Evolutionary conservation across 352 stramenopile genomes (phyloP).

Genomic region (Globisporangium paddicum): DNA sequence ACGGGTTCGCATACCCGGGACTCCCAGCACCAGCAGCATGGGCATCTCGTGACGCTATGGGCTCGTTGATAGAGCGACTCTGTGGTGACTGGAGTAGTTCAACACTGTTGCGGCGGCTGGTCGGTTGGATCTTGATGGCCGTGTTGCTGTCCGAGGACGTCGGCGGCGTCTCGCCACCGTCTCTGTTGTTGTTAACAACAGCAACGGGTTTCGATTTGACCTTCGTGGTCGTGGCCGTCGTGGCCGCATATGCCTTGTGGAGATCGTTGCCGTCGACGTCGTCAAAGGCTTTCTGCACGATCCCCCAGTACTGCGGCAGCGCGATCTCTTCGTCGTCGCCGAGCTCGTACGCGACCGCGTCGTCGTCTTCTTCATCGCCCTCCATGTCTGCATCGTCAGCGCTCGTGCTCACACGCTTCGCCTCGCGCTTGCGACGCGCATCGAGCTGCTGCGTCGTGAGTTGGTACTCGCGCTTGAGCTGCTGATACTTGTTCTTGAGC

Average conservation of each 20-base stretch:
- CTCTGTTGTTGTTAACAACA: not conserved
- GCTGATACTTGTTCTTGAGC: conserved; percentile 17
- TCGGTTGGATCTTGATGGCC: not conserved
- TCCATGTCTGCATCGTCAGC: not conserved
- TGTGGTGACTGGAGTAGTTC: not conserved
- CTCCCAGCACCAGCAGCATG: no score
- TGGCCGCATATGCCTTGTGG: not conserved
- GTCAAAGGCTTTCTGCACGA: conserved; percentile 2
- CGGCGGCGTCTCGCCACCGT: not conserved
- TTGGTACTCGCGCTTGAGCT: conserved; percentile 16
- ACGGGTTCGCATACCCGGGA: not conserved
- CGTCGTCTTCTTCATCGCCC: not conserved
- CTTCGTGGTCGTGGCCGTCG: not conserved
- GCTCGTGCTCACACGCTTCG: not conserved
- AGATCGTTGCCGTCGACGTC: not conserved
- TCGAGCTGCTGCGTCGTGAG: not conserved
- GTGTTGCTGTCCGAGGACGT: not conserved
- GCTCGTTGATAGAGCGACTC: no score
- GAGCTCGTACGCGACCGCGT: not conserved
- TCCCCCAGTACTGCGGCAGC: conserved; percentile 6
- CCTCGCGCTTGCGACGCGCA: not conserved
- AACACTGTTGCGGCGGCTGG: not conserved
- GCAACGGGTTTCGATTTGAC: not conserved
- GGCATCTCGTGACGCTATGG: not conserved
- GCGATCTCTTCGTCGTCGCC: not conserved